Evolutionary conservation across 2,329 filamentous ascomycete genomes (phyloP).

Genomic region (Colletotrichum falcatum): DNA sequence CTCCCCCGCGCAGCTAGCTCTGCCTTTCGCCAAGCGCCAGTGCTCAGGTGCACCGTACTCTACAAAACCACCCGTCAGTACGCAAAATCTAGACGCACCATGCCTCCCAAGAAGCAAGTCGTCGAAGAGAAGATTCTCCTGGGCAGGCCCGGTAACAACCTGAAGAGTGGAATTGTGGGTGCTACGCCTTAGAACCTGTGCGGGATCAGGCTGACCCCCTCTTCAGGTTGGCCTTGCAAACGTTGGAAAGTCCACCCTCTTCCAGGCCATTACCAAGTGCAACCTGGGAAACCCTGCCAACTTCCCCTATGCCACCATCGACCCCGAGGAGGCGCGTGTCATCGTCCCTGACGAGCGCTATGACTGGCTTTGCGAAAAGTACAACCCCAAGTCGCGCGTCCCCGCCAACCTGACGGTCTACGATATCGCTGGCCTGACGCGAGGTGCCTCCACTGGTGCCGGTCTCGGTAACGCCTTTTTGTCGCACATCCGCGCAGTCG

Average conservation of each 20-base stretch:
- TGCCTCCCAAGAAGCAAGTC: conserved; percentile 94
- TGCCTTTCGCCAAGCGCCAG: conserved; percentile 67
- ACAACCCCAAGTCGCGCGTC: conserved; percentile 97
- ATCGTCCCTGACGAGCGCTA: conserved; percentile 96
- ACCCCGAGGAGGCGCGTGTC: conserved; percentile 97
- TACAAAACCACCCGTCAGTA: conserved; percentile 65
- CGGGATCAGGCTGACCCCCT: conserved; percentile 45
- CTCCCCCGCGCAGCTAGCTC: conserved; percentile 73
- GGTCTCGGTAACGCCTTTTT: conserved; percentile 98
- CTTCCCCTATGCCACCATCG: conserved; percentile 99
- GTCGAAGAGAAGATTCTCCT: conserved; percentile 97
- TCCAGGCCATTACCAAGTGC: conserved; percentile 99
- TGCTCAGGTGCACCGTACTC: conserved; percentile 63
- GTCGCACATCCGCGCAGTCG: conserved; percentile 97
- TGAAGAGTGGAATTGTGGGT: conserved; percentile 98
- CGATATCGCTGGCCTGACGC: conserved; percentile 96
- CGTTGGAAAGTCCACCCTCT: conserved; percentile 98
- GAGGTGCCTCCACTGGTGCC: conserved; percentile 95
- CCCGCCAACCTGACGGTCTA: conserved; percentile 98
- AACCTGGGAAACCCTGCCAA: conserved; percentile 98
- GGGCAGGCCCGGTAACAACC: conserved; percentile 94
- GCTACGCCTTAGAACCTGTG: conserved; percentile 53
- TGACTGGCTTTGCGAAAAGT: conserved; percentile 95
- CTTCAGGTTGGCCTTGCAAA: conserved; percentile 95
- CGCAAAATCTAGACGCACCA: conserved; percentile 75